A percentile compares a stretch with the other conserved stretches of the same genome.
phyloP scores from a whole-genome alignment of 139 green algal genomes.

The Chlorella vulgaris region DNA sequence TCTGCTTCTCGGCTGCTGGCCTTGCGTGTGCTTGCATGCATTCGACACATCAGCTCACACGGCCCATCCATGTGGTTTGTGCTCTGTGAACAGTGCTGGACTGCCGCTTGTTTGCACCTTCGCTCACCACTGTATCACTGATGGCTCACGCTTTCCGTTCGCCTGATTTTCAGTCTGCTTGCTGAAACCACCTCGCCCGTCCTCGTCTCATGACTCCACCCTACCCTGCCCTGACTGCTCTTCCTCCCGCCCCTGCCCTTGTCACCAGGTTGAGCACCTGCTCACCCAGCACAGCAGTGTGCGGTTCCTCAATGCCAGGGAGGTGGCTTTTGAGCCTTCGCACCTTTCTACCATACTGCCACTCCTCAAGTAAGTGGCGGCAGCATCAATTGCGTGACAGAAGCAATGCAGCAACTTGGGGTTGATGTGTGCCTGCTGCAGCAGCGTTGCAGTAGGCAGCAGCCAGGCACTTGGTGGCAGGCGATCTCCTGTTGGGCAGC shows the following conservation, averaged over 20 bases:
- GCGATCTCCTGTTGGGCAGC: too few species aligned
- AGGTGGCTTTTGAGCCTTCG: neutral
- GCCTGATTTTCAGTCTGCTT: too few species aligned
- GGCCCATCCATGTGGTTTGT: neutral
- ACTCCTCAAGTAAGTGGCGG: neutral
- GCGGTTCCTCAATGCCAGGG: neutral
- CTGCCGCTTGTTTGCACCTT: too few species aligned
- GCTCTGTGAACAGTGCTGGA: too few species aligned
- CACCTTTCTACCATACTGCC: slow-evolving; percentile 28
- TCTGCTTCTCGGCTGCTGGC: neutral
- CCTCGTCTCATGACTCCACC: too few species aligned
- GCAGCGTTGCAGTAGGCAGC: too few species aligned
- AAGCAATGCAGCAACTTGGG: too few species aligned
- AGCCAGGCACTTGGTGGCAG: too few species aligned
- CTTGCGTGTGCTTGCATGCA: neutral
- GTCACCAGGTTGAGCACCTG: slow-evolving; percentile 26
- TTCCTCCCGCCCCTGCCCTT: neutral
- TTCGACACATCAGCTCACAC: neutral
- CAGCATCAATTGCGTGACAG: neutral
- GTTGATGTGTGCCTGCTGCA: too few species aligned
- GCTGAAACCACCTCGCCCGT: too few species aligned
- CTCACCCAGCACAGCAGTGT: slow-evolving; percentile 18
- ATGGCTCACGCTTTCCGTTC: too few species aligned
- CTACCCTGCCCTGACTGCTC: neutral
- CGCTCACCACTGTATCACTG: too few species aligned